These are phyloP conservation scores for Butyriboletus loyo DNA, from an alignment of 768 basidiomycete genomes.

Conservation along the genomic window DNA sequence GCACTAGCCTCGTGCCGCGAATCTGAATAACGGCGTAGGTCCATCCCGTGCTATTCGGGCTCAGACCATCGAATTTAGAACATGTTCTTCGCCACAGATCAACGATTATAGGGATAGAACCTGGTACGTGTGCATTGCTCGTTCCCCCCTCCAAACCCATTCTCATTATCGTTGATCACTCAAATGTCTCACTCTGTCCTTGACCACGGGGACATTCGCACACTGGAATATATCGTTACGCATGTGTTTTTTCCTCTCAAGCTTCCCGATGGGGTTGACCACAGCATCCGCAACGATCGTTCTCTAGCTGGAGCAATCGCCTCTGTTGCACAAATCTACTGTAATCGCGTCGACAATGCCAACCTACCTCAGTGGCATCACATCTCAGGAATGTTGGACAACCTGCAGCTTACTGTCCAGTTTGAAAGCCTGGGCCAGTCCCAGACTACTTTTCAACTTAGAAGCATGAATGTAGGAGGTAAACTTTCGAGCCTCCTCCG, in stretches of 20 bases:
- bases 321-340: conserved; percentile 20
- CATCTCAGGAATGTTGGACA: conserved; percentile 31
- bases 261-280: conserved; percentile 39
- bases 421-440: conserved; percentile 9
- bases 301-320: conserved; percentile 24
- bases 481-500: background rate
- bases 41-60: conserved; percentile 11
- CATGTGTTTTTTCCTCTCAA: conserved; percentile 45
- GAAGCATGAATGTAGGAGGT: conserved; percentile 9
- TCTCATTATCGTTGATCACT: background rate
- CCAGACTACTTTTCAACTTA: conserved; percentile 4
- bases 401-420: conserved; percentile 16
- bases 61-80: background rate
- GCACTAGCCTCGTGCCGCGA: background rate
- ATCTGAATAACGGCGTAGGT: background rate
- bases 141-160: background rate
- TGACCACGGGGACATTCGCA: background rate
- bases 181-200: conserved; percentile 9
- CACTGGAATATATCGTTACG: conserved; percentile 33
- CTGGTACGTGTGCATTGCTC: background rate
- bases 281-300: conserved; percentile 20
- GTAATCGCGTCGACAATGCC: background rate
- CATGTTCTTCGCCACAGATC: background rate
- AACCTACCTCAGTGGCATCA: conserved; percentile 26
- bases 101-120: background rate